Conservation (phyloP, 495 filamentous ascomycete species). For the Talaromyces stipitatus region DNA sequence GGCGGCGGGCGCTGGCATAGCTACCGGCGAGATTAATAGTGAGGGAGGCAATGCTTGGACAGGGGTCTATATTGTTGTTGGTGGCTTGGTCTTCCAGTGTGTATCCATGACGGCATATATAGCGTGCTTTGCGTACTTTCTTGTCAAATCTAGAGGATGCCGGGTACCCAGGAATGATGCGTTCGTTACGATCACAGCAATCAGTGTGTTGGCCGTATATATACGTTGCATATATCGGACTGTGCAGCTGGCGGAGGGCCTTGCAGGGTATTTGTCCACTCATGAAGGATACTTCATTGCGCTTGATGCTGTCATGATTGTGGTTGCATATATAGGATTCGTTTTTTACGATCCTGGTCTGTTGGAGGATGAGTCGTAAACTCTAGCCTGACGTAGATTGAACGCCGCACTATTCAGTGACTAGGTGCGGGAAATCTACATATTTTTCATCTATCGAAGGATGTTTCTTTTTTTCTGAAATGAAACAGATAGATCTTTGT, state of each 20-base stretch:
- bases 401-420: too few species aligned
- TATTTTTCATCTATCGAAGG: too few species aligned
- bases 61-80: neutral
- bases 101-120: neutral
- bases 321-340: too few species aligned
- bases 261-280: constrained; percentile 32
- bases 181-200: constrained; percentile 1
- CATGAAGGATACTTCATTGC: constrained; percentile 32
- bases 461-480: too few species aligned
- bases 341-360: too few species aligned
- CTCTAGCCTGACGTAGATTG: too few species aligned
- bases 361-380: too few species aligned
- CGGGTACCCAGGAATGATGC: neutral
- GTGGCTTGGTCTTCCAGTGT: neutral
- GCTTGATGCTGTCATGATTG: constrained; percentile 32
- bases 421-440: too few species aligned
- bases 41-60: neutral
- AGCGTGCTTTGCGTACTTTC: neutral
- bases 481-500: too few species aligned
- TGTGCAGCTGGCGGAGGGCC: constrained; percentile 33
- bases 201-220: constrained; percentile 19
- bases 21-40: constrained; percentile 10
- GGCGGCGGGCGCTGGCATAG: constrained; percentile 53
- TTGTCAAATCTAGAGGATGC: neutral
- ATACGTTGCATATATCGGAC: constrained; percentile 31